These are phyloP conservation scores for Boletus coccyginus DNA, from an alignment of 768 basidiomycete species.

Conservation along the genomic window DNA sequence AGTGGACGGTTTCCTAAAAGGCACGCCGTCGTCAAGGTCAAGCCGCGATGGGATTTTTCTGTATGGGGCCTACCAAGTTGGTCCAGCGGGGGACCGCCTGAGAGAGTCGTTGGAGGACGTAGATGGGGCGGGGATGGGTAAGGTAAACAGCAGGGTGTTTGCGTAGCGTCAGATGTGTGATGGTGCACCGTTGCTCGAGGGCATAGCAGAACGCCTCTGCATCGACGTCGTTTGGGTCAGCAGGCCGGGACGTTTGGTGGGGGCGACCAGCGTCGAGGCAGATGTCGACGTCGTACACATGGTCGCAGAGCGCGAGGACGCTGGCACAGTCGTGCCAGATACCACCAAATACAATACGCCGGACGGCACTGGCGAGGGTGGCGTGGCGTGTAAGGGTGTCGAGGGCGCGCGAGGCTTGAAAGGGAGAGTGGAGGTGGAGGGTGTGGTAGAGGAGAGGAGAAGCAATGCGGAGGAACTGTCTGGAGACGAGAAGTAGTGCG, in stretches of 20 bases:
- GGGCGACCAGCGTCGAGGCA: conserved; percentile 26
- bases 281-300: conserved; percentile 40
- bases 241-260: background rate
- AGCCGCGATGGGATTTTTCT: background rate
- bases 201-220: conserved; percentile 40
- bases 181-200: conserved; percentile 33
- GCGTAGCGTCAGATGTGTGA: conserved; percentile 51
- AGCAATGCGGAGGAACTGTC: conserved; percentile 51
- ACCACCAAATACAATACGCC: conserved; percentile 39
- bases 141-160: conserved; percentile 54
- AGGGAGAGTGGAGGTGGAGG: conserved; percentile 41
- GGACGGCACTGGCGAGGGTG: conserved; percentile 39
- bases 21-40: conserved; percentile 1
- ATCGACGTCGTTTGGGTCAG: conserved; percentile 7
- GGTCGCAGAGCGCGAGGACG: conserved; percentile 33
- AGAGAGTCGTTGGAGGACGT: conserved; percentile 46
- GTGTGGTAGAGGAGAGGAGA: conserved; percentile 57
- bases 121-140: conserved; percentile 45
- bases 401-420: conserved; percentile 39
- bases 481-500: conserved; percentile 51
- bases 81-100: conserved; percentile 42
- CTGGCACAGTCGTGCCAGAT: conserved; percentile 40
- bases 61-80: conserved; percentile 42
- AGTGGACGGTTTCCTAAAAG: conserved; percentile 48
- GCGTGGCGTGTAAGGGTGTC: conserved; percentile 38